Evolutionary conservation across 441 rosid species (phyloP), one percentile per base, ranked within the genome.

Genomic region (Manihot esculenta): DNA sequence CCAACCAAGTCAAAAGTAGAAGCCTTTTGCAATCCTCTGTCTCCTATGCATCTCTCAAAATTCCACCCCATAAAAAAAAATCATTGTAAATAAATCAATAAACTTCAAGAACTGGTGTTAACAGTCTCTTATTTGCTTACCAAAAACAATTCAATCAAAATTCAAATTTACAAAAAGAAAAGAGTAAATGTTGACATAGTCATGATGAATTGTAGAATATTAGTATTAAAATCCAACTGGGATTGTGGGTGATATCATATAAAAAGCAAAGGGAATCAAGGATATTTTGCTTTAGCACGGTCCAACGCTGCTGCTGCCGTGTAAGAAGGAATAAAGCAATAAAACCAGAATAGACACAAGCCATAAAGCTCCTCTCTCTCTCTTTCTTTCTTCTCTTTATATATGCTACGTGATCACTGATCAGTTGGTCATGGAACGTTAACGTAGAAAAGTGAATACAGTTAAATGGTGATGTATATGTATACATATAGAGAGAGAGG

Each of bases 241-340:
- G 41, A 7, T 2, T 35, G 41, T 35, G 48, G 44, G 67, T 59
- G 70, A 70, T 78, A 24, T 44, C 27, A 51, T 12, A 57, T 62
- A 69, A 62, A 73, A 72, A 68, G 74, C 64, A n/a, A 62, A 71
- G 48, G 71, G 83, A 77, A 75, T 80, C 78, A 41, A 48, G 66
- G 62, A 62, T 35, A 35, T 24, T 74, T 75, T 69, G 83, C 84
- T 79, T 83, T 85, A 66, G 75, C 60, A 62, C 71, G 76, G 78
- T 69, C 76, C 85, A 79, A 84, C 80, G 73, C 75, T 71, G 17
- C 75, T 71, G 17, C 42, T 69, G 73, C 79, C 65, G 64, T 59
- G 76, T 69, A 45, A 75, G 69, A 78, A 76, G 65, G 84, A 85
- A 78, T 81, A 83, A 85, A 85, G 84, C 80, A 72, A 68, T 14